Evolutionary conservation across 768 basidiomycete genomes (phyloP).

Genomic region (Collybia sordida): DNA sequence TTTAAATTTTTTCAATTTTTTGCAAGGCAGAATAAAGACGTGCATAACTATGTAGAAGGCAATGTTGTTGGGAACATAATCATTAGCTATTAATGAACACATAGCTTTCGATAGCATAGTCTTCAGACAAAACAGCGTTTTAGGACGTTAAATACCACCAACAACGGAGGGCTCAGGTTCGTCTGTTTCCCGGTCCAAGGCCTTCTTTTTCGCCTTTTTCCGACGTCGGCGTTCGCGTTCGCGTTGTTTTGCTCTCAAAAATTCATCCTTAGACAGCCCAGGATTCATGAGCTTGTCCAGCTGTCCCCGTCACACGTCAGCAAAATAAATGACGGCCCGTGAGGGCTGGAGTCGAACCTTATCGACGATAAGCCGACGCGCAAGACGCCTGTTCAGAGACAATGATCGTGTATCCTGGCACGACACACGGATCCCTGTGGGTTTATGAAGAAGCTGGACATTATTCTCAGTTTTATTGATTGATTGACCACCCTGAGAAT

Average conservation of each 20-base stretch:
- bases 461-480: conserved; percentile 94
- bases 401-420: conserved; percentile 91
- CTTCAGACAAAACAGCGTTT: background rate
- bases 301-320: conserved; percentile 37
- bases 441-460: conserved; percentile 86
- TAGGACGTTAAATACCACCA: no score
- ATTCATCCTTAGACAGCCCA: conserved; percentile 69
- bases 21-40: no score
- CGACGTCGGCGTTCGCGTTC: conserved; percentile 73
- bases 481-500: conserved; percentile 81
- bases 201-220: conserved; percentile 80
- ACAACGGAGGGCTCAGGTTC: conserved; percentile 10
- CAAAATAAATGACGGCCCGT: conserved; percentile 10
- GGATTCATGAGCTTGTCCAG: conserved; percentile 73
- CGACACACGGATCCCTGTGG: conserved; percentile 81
- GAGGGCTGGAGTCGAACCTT: conserved; percentile 47
- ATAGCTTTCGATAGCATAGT: no score
- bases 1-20: no score
- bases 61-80: no score
- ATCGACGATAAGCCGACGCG: conserved; percentile 70
- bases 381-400: conserved; percentile 73
- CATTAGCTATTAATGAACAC: no score
- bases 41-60: no score
- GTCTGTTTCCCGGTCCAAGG: conserved; percentile 25
- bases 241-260: conserved; percentile 69